Evolutionary conservation across 139 green algal species (phyloP).

Genomic region (Marvania coccoides): DNA sequence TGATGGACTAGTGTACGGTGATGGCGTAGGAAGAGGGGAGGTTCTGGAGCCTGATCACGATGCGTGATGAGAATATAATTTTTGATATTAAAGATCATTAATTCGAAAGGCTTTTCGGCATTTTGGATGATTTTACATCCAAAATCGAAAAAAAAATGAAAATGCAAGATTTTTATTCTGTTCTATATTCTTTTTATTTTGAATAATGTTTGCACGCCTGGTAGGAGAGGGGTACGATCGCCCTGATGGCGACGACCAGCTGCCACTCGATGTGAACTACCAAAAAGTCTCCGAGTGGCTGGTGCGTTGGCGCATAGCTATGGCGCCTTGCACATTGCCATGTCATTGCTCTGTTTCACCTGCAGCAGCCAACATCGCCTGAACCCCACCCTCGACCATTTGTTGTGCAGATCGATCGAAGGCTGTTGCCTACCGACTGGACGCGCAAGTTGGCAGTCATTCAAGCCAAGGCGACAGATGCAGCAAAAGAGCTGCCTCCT

Average conservation of each 20-base stretch:
- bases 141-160: too few relatives aligned
- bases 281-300: conserved; percentile 65
- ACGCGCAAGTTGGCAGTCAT: conserved; percentile 55
- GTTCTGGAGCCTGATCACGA: too few relatives aligned
- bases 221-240: conserved; percentile 44
- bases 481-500: conserved; percentile 35
- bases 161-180: too few relatives aligned
- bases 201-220: conserved; percentile 1
- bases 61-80: too few relatives aligned
- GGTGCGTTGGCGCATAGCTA: conserved; percentile 31
- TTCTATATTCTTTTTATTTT: neutral
- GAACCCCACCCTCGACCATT: too few relatives aligned
- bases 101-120: too few relatives aligned
- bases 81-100: too few relatives aligned
- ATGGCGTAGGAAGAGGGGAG: too few relatives aligned
- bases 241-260: conserved; percentile 34
- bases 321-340: too few relatives aligned
- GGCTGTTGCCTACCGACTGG: conserved; percentile 68
- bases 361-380: too few relatives aligned
- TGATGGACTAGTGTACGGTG: neutral
- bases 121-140: too few relatives aligned
- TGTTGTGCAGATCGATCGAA: conserved; percentile 47
- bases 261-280: conserved; percentile 69
- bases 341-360: too few relatives aligned
- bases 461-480: conserved; percentile 42